Base-by-base conservation (phyloP, 2,329 filamentous ascomycete genomes). In the Scorias spongiosa region DNA sequence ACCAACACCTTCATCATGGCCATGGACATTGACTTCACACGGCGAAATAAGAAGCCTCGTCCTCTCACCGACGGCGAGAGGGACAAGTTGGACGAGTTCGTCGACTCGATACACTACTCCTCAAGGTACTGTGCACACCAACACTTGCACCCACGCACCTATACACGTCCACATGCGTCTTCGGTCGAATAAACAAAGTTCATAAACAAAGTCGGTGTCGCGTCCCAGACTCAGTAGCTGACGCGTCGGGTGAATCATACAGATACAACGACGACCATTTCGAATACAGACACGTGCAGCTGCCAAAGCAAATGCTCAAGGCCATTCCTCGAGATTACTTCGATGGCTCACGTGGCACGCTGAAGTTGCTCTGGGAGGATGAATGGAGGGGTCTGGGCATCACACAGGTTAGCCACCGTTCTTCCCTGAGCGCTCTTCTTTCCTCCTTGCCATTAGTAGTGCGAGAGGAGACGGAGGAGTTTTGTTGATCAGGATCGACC, bases 301-400 rank as follows among this genome's bases (percentile, higher is more conserved):
- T 98, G 28, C 91, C 91, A 38, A 98, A 98, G 68, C 81, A 86
- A 54, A 98, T 98, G 91, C 79, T 98, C 51, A 96, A 96, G 67
- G 83, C 78, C 36, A 96, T 98, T 54, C 91, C 91, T 15, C 81
- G 88, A 62, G 89, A 95, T 51, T 94, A 94, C 66, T 89, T 93
- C 60, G 88, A 95, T 64, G 74, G 79, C 42, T 70, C 78, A 42
- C 86, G 93, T 66, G 91, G 91, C 49, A 96, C 89, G 5, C 68
- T 98, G 64, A 98, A 96, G 70, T 70, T 98, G 54, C 69, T 98
- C 48, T 95, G 89, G 88, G 91, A 98, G 65, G 89, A 96, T 53
- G 91, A 98, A 68, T 98, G 91, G 91, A 80, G 91, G 66, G 87
- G 83, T 30, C 74, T 98, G 59, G 91, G 91, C 42, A 98, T 98